Conservation (phyloP, 306 rosid species). For the Begonia peltatifolia region DNA sequence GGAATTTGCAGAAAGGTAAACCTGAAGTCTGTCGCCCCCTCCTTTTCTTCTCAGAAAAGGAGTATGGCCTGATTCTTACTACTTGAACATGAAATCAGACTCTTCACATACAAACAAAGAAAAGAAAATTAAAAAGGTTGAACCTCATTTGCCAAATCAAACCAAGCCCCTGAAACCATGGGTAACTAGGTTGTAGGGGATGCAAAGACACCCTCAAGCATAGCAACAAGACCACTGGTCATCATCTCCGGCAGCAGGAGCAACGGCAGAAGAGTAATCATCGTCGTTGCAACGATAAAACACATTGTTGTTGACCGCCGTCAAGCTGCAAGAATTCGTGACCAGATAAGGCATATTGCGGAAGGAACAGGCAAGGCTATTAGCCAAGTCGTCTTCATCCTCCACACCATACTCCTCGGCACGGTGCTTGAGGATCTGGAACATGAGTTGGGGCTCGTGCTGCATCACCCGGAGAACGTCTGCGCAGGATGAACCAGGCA, state of each 20-base stretch:
- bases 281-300: conserved; percentile 40
- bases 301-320: conserved; percentile 38
- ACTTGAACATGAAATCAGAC: too few relatives aligned
- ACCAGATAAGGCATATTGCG: conserved; percentile 68
- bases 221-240: conserved; percentile 56
- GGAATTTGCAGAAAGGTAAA: too few relatives aligned
- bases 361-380: conserved; percentile 42
- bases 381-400: conserved; percentile 25
- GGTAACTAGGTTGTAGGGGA: too few relatives aligned
- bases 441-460: conserved; percentile 97
- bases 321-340: conserved; percentile 30
- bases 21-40: too few relatives aligned
- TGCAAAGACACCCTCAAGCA: conserved; percentile 21
- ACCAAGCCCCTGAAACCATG: too few relatives aligned
- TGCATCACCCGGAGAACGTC: conserved; percentile 96
- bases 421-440: conserved; percentile 82
- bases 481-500: conserved; percentile 60
- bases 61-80: too few relatives aligned
- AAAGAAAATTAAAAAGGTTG: too few relatives aligned
- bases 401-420: conserved; percentile 38
- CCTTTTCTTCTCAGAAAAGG: too few relatives aligned
- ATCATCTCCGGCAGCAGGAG: conserved; percentile 25
- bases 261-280: conserved; percentile 4
- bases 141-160: too few relatives aligned
- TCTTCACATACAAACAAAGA: too few relatives aligned